phyloP scores from a whole-genome alignment of 257 asterid genomes.

The Fraxinus americana region DNA sequence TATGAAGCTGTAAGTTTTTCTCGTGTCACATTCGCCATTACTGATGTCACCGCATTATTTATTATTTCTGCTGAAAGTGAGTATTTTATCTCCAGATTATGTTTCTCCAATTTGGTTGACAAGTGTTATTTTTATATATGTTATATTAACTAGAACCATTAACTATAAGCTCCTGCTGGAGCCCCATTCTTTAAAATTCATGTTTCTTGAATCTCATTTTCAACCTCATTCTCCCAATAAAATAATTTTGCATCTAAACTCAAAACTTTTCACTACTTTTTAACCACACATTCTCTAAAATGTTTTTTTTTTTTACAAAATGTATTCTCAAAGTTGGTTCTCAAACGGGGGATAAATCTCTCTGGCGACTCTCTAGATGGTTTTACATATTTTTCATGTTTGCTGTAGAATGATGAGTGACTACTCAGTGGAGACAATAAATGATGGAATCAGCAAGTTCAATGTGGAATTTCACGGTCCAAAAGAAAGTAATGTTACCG shows the following conservation, averaged over 20 bases:
- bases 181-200: no score
- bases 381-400: slow-evolving; percentile 5
- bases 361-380: not conserved
- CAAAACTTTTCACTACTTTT: no score
- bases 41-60: not conserved
- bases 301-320: no score
- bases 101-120: slow-evolving; percentile 5
- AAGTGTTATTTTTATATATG: not conserved
- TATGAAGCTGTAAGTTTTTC: slow-evolving; percentile 76
- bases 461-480: slow-evolving; percentile 91
- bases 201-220: not conserved
- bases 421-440: slow-evolving; percentile 75
- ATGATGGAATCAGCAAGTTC: slow-evolving; percentile 86
- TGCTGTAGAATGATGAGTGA: slow-evolving; percentile 92
- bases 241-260: no score
- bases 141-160: not conserved
- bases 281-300: no score
- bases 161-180: not conserved
- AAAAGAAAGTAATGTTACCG: slow-evolving; percentile 73
- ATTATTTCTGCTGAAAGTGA: not conserved
- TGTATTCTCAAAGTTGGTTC: no score
- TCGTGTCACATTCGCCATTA: not conserved
- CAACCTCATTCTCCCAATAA: no score
- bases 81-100: not conserved
- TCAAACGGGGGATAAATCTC: not conserved